Evolutionary conservation across 257 asterid genomes (phyloP).

Genomic region (Solanum tarijense): DNA sequence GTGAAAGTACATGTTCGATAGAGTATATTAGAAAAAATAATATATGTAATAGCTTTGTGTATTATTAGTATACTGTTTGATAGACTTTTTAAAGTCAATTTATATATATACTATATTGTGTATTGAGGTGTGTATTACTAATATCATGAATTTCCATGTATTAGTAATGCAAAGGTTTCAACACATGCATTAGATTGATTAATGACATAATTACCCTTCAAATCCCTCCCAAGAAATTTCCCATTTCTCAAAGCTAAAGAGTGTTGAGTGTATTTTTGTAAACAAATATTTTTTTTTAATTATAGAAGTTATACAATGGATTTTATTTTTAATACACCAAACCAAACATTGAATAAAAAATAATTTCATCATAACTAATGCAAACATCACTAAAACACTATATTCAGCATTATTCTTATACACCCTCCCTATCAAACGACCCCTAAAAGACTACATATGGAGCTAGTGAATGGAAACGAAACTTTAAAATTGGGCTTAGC

Average conservation of each 20-base stretch:
- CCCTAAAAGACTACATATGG: not conserved
- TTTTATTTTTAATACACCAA: too few species aligned
- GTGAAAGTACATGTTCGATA: not conserved
- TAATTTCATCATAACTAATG: not conserved
- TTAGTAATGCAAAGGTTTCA: too few species aligned
- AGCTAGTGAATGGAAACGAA: not conserved
- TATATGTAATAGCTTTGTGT: not conserved
- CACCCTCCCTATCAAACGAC: too few species aligned
- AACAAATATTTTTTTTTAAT: too few species aligned
- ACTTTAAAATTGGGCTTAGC: not conserved
- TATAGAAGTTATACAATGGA: not conserved
- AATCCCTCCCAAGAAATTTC: not conserved
- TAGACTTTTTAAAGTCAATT: too few species aligned
- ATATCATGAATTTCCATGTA: too few species aligned
- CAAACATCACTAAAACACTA: fast-evolving
- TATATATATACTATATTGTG: too few species aligned
- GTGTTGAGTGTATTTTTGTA: not conserved
- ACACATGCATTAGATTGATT: not conserved
- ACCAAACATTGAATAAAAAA: too few species aligned
- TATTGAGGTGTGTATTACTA: too few species aligned
- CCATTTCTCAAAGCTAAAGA: not conserved
- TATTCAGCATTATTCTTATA: too few species aligned
- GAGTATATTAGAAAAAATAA: too few species aligned
- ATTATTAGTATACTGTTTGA: too few species aligned
- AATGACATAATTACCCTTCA: not conserved